Evolutionary conservation across 164 flowering plant species (phyloP).

Genomic region (Annona squamosa): DNA sequence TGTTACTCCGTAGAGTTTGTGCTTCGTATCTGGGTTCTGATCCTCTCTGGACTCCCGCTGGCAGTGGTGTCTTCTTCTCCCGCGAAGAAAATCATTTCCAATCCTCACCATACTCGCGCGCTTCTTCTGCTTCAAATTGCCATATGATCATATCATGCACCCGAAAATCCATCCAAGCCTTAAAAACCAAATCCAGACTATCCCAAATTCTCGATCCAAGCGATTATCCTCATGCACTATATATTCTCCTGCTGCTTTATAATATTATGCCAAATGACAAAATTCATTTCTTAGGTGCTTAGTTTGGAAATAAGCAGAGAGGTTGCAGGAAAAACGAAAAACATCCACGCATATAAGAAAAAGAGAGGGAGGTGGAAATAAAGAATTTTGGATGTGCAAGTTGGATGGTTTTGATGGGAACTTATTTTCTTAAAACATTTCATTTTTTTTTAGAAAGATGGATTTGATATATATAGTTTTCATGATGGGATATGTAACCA

Average conservation of each 20-base stretch:
- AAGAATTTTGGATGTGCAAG: too few species aligned
- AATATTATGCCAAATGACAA: too few species aligned
- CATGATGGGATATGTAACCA: too few species aligned
- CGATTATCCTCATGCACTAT: too few species aligned
- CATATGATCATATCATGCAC: not conserved
- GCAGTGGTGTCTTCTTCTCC: conserved; percentile 21
- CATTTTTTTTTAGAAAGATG: too few species aligned
- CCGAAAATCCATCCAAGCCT: not conserved
- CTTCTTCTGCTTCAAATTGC: not conserved
- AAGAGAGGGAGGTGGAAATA: not conserved
- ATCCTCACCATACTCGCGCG: conserved; percentile 1
- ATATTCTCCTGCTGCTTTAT: too few species aligned
- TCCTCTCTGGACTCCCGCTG: not conserved
- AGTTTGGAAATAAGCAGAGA: too few species aligned
- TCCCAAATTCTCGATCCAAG: too few species aligned
- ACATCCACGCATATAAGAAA: not conserved
- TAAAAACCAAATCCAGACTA: not conserved
- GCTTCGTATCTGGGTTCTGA: not conserved
- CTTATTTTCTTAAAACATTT: too few species aligned
- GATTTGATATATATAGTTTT: too few species aligned
- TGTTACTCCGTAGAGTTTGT: not conserved
- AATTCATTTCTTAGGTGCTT: too few species aligned
- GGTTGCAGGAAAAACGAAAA: not conserved
- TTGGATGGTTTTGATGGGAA: too few species aligned
- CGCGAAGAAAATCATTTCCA: not conserved